phyloP scores from a whole-genome alignment of 2,329 filamentous ascomycete genomes.

The Pyrenophora graminea region DNA sequence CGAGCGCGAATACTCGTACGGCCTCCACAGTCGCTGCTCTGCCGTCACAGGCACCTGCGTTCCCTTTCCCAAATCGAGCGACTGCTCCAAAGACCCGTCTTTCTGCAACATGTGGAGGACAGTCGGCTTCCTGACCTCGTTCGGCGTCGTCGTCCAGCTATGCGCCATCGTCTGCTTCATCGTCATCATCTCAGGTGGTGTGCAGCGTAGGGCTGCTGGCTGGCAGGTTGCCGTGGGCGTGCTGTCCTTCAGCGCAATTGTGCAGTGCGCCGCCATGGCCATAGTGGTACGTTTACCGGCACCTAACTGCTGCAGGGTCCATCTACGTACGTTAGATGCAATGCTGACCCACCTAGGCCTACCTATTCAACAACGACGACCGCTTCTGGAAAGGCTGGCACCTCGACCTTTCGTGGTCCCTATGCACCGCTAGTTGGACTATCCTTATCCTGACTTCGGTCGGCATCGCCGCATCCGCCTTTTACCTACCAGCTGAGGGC shows the following conservation, averaged over 20 bases:
- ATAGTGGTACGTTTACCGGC: conserved; percentile 70
- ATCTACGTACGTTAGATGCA: background rate
- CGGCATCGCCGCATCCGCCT: conserved; percentile 68
- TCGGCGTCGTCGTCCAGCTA: conserved; percentile 80
- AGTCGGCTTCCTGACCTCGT: conserved; percentile 84
- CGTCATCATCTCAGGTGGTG: conserved; percentile 77
- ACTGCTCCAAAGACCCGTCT: conserved; percentile 68
- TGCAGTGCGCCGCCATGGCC: conserved; percentile 76
- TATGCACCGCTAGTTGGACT: conserved; percentile 66
- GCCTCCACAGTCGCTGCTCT: conserved; percentile 81
- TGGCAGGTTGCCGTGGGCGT: conserved; percentile 77
- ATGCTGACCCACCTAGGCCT: conserved; percentile 62
- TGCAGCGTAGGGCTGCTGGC: conserved; percentile 76
- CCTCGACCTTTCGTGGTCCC: conserved; percentile 77
- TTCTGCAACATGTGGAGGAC: conserved; percentile 94
- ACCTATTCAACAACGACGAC: conserved; percentile 79
- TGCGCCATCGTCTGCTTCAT: conserved; percentile 79
- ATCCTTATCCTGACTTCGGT: conserved; percentile 58
- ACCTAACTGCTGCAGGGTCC: background rate
- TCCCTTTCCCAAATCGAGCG: conserved; percentile 68
- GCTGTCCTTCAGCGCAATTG: conserved; percentile 66
- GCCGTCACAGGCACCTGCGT: conserved; percentile 67
- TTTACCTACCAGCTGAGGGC: conserved; percentile 75
- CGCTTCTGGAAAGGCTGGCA: conserved; percentile 83
- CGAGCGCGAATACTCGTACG: conserved; percentile 58